Conservation (phyloP, 495 filamentous ascomycete species). For the Rusavskia elegans region DNA sequence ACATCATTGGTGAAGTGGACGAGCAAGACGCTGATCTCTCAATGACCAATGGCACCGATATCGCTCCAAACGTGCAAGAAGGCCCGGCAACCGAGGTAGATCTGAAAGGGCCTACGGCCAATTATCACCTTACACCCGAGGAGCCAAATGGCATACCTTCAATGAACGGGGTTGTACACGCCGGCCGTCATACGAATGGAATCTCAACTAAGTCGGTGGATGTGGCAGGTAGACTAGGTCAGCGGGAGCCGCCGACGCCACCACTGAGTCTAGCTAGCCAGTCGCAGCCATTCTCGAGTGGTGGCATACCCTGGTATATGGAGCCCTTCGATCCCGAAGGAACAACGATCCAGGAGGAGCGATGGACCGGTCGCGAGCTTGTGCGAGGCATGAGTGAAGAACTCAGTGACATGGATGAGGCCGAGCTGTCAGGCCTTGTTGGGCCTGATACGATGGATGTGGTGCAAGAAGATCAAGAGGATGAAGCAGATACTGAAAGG, state of each 20-base stretch:
- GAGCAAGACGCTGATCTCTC: slow-evolving; percentile 10
- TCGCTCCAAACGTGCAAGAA: background rate
- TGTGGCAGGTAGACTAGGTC: background rate
- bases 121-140: background rate
- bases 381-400: slow-evolving; percentile 71
- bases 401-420: slow-evolving; percentile 76
- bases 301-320: slow-evolving; percentile 82
- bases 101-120: background rate
- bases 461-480: background rate
- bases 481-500: background rate
- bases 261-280: slow-evolving; percentile 32
- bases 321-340: slow-evolving; percentile 64
- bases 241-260: slow-evolving; percentile 23
- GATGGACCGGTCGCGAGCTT: slow-evolving; percentile 61
- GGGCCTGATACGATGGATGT: slow-evolving; percentile 22
- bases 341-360: slow-evolving; percentile 59
- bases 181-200: background rate
- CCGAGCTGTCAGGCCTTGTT: slow-evolving; percentile 54
- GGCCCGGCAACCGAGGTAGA: background rate
- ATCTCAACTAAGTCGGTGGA: background rate
- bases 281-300: slow-evolving; percentile 40
- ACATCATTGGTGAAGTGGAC: slow-evolving; percentile 17
- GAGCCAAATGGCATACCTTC: background rate
- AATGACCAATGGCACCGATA: background rate
- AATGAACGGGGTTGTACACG: background rate